Base-by-base conservation (phyloP, 305 asterid species). In the Andrographis paniculata region DNA sequence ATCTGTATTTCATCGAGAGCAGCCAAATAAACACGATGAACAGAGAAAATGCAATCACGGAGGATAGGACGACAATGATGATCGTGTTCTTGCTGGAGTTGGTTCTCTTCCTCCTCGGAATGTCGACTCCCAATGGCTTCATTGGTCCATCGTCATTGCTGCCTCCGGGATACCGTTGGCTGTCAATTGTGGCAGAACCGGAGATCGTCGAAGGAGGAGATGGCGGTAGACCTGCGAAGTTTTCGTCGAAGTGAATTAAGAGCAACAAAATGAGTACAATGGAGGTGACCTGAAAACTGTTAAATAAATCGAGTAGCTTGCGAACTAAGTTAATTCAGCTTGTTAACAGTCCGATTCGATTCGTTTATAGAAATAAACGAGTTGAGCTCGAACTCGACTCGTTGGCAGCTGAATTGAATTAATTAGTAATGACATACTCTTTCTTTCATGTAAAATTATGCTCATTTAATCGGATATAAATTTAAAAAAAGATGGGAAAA, bases 81-180 rank as follows among this genome's bases (percentile, higher is more conserved):
- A 73, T 61, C 72, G 69, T 64, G 56, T 62, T 80, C 58, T 56
- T 71, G 49, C 68, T 42, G 6, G 75, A 48, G 20, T 60, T 67
- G n/a, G 53, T 67, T 63, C 68, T 80, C 61, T 59, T 80, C 48
- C 59, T 60, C 63, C 65, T 69, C 3, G 92, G 63, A 38, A 86
- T 70, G 31, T 86, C 86, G 30, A 78, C 95, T 14, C 96, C 98
- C 20, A 89, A 43, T 1, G 98, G 98, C 57, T 89, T 86, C 50
- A 77, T 41, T 17, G 75, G 58, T 21, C 54, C 84, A 21, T 77
- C 84, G 20, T 68, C 67, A 22, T 62, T 64, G 31, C 31, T 56
- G 36, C 62, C 45, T 27, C 76, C 66, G 14, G 79, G 76, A 18
- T 48, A 56, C 28, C 85, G 81, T 19, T 55, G 82, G 47, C 31